Evolutionary conservation across 805 yeast genomes (phyloP).

Genomic region (Pichia exigua): DNA sequence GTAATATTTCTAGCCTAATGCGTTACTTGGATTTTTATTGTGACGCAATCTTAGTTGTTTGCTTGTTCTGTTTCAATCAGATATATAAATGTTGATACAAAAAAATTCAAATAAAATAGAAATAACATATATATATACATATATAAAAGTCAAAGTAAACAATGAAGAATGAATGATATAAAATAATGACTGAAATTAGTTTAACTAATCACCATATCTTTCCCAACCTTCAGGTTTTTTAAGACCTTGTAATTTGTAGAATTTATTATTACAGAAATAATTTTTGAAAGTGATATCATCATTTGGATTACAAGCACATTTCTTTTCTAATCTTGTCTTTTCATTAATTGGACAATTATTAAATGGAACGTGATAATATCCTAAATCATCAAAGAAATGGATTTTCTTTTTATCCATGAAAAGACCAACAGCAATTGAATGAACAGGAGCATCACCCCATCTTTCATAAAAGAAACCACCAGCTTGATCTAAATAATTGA

Average conservation of each 20-base stretch:
- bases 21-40: no score
- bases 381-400: slow-evolving; percentile 79
- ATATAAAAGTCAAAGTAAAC: not conserved
- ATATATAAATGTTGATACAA: not conserved
- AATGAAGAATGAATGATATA: not conserved
- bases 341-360: slow-evolving; percentile 70
- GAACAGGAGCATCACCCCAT: slow-evolving; percentile 95
- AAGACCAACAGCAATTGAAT: slow-evolving; percentile 77
- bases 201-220: slow-evolving; percentile 38
- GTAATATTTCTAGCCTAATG: no score
- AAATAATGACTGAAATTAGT: no score
- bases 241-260: slow-evolving; percentile 45
- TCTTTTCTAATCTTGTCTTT: slow-evolving; percentile 45
- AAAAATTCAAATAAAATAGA: not conserved
- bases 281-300: slow-evolving; percentile 73
- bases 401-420: slow-evolving; percentile 63
- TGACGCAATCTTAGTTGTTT: no score
- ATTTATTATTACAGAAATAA: slow-evolving; percentile 65
- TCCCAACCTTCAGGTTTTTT: slow-evolving; percentile 69
- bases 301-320: slow-evolving; percentile 66
- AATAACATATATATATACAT: not conserved
- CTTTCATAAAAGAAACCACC: slow-evolving; percentile 94
- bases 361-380: slow-evolving; percentile 80
- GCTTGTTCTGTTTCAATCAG: not conserved
- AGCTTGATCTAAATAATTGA: slow-evolving; percentile 63